A percentile compares a stretch with the other conserved stretches of the same genome.
Evolutionary conservation across 202 grass and related monocot species (phyloP).

Genomic region (Saccharum hybrid): DNA sequence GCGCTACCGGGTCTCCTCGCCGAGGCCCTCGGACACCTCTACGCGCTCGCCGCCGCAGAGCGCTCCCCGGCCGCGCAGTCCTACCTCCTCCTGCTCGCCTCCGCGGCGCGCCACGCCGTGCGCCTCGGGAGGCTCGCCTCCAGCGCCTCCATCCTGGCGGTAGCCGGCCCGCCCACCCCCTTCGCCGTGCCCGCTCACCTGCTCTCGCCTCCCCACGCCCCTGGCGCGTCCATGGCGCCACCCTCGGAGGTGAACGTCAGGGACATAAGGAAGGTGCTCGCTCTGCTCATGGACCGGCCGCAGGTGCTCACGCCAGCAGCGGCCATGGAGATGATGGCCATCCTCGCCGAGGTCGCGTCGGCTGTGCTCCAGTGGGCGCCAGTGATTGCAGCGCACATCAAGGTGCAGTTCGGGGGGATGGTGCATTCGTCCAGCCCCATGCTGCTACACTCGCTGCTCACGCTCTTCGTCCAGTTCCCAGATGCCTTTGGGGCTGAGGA

Average conservation of each 20-base stretch:
- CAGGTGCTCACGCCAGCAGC: slow-evolving; percentile 79
- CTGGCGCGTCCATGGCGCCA: background rate
- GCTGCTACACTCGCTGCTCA: slow-evolving; percentile 76
- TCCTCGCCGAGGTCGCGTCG: slow-evolving; percentile 58
- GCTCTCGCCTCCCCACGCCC: slow-evolving; percentile 34
- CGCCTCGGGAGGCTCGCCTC: slow-evolving; percentile 62
- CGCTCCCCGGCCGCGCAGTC: slow-evolving; percentile 85
- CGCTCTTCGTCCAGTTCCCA: slow-evolving; percentile 62
- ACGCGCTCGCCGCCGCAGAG: slow-evolving; percentile 78
- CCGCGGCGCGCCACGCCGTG: slow-evolving; percentile 63
- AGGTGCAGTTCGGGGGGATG: slow-evolving; percentile 90
- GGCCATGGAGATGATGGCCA: slow-evolving; percentile 61
- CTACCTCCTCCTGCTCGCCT: slow-evolving; percentile 86
- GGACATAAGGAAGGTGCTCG: slow-evolving; percentile 79
- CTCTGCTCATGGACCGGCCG: slow-evolving; percentile 75
- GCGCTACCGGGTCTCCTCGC: slow-evolving; percentile 76
- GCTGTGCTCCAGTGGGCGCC: slow-evolving; percentile 76
- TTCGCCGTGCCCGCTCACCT: slow-evolving; percentile 60
- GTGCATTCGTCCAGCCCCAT: slow-evolving; percentile 64
- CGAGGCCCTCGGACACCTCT: slow-evolving; percentile 67
- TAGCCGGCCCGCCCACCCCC: slow-evolving; percentile 66
- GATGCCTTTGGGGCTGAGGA: slow-evolving; percentile 75
- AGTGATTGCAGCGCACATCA: slow-evolving; percentile 67
- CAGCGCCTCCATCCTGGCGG: slow-evolving; percentile 64
- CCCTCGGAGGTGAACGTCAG: slow-evolving; percentile 79